Percentiles rank a stretch among this genome's conserved stretches.
Evolutionary conservation across 192 early-diverging fungal species (phyloP).

Genomic region (Powellomyces hirtus): DNA sequence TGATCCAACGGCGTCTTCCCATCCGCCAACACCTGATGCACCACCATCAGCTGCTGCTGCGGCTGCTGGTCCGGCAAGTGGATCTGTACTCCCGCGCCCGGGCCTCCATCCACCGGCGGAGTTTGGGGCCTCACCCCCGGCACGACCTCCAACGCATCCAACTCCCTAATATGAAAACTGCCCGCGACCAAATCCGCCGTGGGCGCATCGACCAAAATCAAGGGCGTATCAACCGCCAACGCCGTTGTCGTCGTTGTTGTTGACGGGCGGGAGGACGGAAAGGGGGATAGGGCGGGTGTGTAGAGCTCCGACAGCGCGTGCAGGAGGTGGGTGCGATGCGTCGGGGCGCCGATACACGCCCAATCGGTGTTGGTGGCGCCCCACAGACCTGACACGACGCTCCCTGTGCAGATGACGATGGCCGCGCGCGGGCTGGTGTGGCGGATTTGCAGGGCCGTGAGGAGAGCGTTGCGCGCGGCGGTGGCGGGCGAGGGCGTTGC

Average conservation of each 20-base stretch:
- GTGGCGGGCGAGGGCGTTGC: not conserved
- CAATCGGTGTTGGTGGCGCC: not conserved
- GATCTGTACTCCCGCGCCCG: not conserved
- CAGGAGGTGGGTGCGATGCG: not conserved
- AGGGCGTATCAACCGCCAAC: not conserved
- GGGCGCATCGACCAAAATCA: not conserved
- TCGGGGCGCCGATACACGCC: not conserved
- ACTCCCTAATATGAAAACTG: conserved; percentile 43
- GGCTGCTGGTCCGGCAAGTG: not conserved
- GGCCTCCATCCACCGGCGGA: too few relatives aligned
- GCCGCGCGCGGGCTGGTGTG: not conserved
- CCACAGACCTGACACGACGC: not conserved
- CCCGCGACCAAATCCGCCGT: conserved; percentile 37
- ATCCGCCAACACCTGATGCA: conserved; percentile 43
- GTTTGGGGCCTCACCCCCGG: conserved; percentile 6
- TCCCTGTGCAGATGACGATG: not conserved
- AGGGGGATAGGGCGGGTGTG: not conserved
- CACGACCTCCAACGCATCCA: conserved; percentile 31
- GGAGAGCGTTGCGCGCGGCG: not conserved
- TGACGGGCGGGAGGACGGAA: too few relatives aligned
- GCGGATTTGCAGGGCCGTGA: not conserved
- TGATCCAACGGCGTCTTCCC: conserved; percentile 24
- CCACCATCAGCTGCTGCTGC: conserved; percentile 6
- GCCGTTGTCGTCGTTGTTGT: too few relatives aligned
- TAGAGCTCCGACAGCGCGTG: not conserved